Percentiles rank a stretch among this genome's conserved stretches.
These are phyloP conservation scores for Zelopaecilomyces penicillatus DNA, from an alignment of 2,329 filamentous ascomycete genomes.

Conservation along the genomic window DNA sequence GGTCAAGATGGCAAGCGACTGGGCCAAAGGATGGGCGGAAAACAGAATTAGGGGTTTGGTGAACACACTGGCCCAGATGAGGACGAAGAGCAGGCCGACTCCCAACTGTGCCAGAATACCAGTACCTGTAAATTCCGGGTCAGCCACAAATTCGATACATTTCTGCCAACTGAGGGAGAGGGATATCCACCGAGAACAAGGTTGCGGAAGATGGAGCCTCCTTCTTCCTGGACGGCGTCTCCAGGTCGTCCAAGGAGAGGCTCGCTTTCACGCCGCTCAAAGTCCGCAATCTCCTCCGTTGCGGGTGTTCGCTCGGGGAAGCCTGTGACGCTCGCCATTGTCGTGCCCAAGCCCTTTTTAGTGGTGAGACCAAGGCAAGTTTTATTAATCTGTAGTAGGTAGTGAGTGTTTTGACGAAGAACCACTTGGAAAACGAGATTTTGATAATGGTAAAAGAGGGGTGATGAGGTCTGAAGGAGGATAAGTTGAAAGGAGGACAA, in stretches of 20 bases:
- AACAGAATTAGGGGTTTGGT: conserved; percentile 67
- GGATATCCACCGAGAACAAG: conserved; percentile 59
- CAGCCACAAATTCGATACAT: neutral
- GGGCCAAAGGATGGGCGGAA: conserved; percentile 74
- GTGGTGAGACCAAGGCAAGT: neutral
- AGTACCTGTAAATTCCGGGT: conserved; percentile 50
- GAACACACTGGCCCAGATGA: conserved; percentile 74
- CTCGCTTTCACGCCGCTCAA: conserved; percentile 28
- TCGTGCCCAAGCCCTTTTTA: neutral
- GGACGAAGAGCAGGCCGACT: conserved; percentile 61
- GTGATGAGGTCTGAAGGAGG: too few relatives aligned
- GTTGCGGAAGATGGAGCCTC: conserved; percentile 58
- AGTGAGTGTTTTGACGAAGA: too few relatives aligned
- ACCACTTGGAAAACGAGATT: too few relatives aligned
- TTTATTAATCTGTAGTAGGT: too few relatives aligned
- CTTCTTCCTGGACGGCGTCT: conserved; percentile 62
- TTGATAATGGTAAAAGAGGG: too few relatives aligned
- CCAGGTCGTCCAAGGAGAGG: conserved; percentile 49
- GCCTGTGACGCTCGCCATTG: conserved; percentile 62
- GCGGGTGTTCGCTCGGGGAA: conserved; percentile 45
- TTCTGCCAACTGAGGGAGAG: neutral
- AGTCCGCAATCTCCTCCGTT: conserved; percentile 10
- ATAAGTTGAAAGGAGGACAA: too few relatives aligned
- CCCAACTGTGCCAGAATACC: conserved; percentile 74
- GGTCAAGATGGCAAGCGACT: conserved; percentile 59